These are phyloP conservation scores for Xylaria bambusicola DNA, from an alignment of 495 filamentous ascomycete species.

Conservation along the genomic window DNA sequence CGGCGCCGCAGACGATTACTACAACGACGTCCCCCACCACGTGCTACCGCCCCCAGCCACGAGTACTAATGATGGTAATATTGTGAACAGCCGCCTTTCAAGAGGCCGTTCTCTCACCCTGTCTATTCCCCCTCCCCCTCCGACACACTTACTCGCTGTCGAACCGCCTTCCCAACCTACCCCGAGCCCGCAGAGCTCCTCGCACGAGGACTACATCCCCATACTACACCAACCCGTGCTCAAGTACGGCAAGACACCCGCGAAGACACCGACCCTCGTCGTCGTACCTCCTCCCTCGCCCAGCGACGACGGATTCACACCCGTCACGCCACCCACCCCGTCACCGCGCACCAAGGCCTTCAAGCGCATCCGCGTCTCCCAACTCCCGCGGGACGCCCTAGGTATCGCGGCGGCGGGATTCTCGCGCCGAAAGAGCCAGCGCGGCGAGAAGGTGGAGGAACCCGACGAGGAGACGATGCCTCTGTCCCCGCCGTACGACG, in stretches of 20 bases:
- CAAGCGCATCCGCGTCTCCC: constrained; percentile 24
- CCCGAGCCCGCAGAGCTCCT: constrained; percentile 4
- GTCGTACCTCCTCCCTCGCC: constrained; percentile 19
- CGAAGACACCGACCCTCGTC: constrained; percentile 2
- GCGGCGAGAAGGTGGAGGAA: constrained; percentile 9
- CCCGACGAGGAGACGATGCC: constrained; percentile 26
- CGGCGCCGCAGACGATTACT: constrained; percentile 2
- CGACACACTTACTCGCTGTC: too few species aligned
- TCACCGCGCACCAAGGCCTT: constrained; percentile 24
- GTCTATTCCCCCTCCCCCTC: constrained; percentile 9
- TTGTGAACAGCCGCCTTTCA: constrained; percentile 13
- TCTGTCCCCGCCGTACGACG: constrained; percentile 20
- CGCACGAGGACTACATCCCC: constrained; percentile 30
- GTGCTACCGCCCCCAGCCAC: constrained; percentile 21
- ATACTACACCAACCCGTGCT: constrained; percentile 23
- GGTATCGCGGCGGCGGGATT: constrained; percentile 25
- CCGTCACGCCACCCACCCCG: constrained; percentile 27
- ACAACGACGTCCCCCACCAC: constrained; percentile 18
- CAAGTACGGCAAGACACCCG: background rate
- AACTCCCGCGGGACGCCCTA: constrained; percentile 28
- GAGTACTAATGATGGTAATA: constrained; percentile 16
- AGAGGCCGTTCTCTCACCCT: constrained; percentile 17
- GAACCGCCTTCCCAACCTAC: background rate
- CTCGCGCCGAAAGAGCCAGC: constrained; percentile 21
- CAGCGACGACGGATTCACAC: constrained; percentile 30